phyloP scores from a whole-genome alignment of 352 stramenopile genomes.

The Phytophthora gonapodyides region DNA sequence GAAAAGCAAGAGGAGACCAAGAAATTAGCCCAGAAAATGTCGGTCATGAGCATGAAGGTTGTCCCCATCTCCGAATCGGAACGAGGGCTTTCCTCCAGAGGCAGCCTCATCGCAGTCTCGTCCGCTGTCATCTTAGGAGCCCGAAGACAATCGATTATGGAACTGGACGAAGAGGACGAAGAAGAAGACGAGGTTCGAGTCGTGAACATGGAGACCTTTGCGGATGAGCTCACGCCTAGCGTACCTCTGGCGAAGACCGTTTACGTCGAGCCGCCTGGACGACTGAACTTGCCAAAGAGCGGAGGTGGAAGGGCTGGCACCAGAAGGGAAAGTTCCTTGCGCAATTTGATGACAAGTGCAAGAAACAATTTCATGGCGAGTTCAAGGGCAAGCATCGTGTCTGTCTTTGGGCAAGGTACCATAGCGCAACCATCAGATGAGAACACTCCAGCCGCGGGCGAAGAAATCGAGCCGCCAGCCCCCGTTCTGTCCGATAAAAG shows the following conservation, averaged over 20 bases:
- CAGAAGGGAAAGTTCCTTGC: constrained; percentile 8
- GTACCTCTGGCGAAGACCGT: constrained; percentile 30
- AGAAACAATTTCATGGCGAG: constrained; percentile 23
- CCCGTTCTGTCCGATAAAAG: constrained; percentile 16
- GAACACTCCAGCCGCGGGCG: background rate
- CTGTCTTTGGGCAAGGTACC: constrained; percentile 15
- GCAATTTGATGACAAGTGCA: constrained; percentile 15
- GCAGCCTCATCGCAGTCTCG: constrained; percentile 22
- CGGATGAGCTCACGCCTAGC: constrained; percentile 32
- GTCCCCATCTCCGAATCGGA: constrained; percentile 29
- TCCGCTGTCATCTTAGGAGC: constrained; percentile 17
- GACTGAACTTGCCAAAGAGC: constrained; percentile 1
- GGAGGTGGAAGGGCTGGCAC: background rate
- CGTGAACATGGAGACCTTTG: constrained; percentile 38
- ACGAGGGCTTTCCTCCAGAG: constrained; percentile 17
- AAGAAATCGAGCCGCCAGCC: background rate
- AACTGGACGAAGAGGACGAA: constrained; percentile 37
- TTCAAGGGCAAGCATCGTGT: constrained; percentile 21
- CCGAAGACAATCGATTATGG: constrained; percentile 29
- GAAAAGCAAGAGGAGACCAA: constrained; percentile 59
- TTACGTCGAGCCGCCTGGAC: constrained; percentile 22
- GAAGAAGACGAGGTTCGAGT: constrained; percentile 45
- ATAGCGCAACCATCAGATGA: constrained; percentile 1
- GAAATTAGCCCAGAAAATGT: constrained; percentile 60
- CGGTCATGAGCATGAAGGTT: constrained; percentile 66